These are phyloP conservation scores for Musa troglodytarum DNA, from an alignment of 176 grass and related monocot species.

Conservation along the genomic window DNA sequence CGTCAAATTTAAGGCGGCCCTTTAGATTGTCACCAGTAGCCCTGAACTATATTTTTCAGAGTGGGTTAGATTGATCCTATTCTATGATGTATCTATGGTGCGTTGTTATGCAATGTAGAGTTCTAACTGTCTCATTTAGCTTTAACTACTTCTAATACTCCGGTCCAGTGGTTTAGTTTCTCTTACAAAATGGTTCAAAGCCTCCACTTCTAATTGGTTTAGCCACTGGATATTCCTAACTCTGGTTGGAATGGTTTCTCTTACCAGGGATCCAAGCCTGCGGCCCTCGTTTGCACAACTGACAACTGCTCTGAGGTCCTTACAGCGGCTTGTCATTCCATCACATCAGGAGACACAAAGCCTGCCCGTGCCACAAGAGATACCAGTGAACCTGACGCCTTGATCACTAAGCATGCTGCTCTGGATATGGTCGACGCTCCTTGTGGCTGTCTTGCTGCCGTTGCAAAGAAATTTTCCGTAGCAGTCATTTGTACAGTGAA, in stretches of 20 bases:
- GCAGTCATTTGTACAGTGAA: slow-evolving; percentile 37
- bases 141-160: too few species aligned
- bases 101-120: too few species aligned
- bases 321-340: slow-evolving; percentile 61
- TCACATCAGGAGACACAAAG: slow-evolving; percentile 62
- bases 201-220: neutral
- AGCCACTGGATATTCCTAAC: neutral
- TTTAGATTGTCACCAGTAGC: neutral
- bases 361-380: slow-evolving; percentile 62
- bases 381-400: slow-evolving; percentile 83
- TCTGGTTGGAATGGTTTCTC: neutral
- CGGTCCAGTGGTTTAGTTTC: too few species aligned
- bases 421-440: slow-evolving; percentile 22
- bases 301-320: slow-evolving; percentile 62
- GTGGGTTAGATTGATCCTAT: too few species aligned
- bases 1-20: neutral
- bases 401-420: slow-evolving; percentile 23
- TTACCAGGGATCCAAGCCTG: slow-evolving; percentile 63
- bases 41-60: neutral
- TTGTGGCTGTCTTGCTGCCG: slow-evolving; percentile 29
- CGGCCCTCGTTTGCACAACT: slow-evolving; percentile 81
- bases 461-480: slow-evolving; percentile 8
- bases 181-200: too few species aligned
- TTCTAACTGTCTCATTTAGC: too few species aligned
- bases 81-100: too few species aligned